Evolutionary conservation across 2,329 filamentous ascomycete genomes (phyloP).

Genomic region (Phialophora expanda): DNA sequence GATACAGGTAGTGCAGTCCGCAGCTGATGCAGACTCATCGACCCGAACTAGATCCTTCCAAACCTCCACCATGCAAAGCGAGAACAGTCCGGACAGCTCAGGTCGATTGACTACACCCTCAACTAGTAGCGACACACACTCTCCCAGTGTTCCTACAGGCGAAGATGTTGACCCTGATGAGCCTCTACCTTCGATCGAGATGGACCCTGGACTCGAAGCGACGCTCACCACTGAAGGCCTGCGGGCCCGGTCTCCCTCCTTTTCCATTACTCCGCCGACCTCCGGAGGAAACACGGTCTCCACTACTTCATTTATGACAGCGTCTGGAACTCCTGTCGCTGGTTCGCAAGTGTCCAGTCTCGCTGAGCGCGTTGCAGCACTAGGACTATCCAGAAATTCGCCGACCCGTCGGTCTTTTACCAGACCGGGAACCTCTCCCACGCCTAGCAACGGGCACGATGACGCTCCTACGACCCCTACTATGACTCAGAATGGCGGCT

Average conservation of each 20-base stretch:
- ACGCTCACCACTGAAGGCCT: slow-evolving; percentile 6
- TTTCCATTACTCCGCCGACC: slow-evolving; percentile 12
- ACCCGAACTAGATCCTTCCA: not conserved
- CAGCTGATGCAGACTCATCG: slow-evolving; percentile 8
- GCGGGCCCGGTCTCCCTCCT: slow-evolving; percentile 12
- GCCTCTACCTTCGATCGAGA: slow-evolving; percentile 14
- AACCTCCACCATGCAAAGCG: slow-evolving; percentile 2
- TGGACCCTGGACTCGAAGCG: slow-evolving; percentile 6
- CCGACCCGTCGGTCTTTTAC: not conserved
- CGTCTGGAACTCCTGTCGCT: slow-evolving; percentile 5
- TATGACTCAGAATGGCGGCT: not conserved
- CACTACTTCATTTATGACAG: slow-evolving; percentile 2
- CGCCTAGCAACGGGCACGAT: slow-evolving; percentile 1
- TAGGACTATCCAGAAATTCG: slow-evolving; percentile 7
- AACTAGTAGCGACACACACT: slow-evolving; percentile 10
- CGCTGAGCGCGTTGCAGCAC: slow-evolving; percentile 10
- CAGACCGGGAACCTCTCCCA: not conserved
- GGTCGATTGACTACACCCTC: slow-evolving; percentile 12
- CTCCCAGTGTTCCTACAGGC: slow-evolving; percentile 1
- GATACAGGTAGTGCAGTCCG: slow-evolving; percentile 2
- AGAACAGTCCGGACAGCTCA: slow-evolving; percentile 3
- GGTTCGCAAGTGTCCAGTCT: slow-evolving; percentile 6
- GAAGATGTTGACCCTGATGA: slow-evolving; percentile 3
- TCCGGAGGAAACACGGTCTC: not conserved
- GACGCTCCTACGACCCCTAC: not conserved